Conservation (phyloP, 2,329 filamentous ascomycete genomes). For the Trichoderma arundinaceum region DNA sequence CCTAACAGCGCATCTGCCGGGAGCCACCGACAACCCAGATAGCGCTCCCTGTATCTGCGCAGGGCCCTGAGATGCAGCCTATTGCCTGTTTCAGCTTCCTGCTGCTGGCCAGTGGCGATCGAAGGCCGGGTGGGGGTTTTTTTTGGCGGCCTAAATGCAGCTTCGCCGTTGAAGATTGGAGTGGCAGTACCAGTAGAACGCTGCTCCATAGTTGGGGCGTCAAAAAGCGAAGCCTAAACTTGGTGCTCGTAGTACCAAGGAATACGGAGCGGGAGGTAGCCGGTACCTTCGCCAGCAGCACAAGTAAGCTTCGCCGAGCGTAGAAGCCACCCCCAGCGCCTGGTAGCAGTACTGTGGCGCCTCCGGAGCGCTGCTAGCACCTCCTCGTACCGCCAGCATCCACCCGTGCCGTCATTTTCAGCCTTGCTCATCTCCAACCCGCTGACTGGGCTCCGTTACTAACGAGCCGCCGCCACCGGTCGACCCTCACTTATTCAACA, state of each 20-base stretch:
- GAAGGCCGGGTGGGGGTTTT: neutral
- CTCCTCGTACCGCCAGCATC: neutral
- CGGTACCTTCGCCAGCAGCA: no score
- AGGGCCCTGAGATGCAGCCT: constrained; percentile 3
- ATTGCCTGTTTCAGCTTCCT: neutral
- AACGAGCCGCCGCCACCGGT: constrained; percentile 14
- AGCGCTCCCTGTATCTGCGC: constrained; percentile 9
- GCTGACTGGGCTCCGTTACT: constrained; percentile 13
- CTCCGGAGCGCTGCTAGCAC: no score
- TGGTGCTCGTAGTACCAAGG: no score
- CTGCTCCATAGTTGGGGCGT: no score
- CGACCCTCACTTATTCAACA: constrained; percentile 1
- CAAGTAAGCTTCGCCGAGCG: no score
- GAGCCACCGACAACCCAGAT: neutral
- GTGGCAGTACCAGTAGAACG: no score
- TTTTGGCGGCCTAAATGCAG: no score
- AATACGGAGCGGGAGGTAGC: no score
- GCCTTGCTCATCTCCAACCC: constrained; percentile 24
- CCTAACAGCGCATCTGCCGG: constrained; percentile 11
- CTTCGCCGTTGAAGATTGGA: no score
- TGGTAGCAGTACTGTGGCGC: no score
- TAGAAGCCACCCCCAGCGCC: no score
- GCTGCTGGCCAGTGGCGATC: constrained; percentile 11
- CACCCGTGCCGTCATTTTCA: constrained; percentile 24
- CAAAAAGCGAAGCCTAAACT: no score